These are phyloP conservation scores for Nigrospora osmanthi DNA, from an alignment of 2,329 filamentous ascomycete species.

Conservation along the genomic window DNA sequence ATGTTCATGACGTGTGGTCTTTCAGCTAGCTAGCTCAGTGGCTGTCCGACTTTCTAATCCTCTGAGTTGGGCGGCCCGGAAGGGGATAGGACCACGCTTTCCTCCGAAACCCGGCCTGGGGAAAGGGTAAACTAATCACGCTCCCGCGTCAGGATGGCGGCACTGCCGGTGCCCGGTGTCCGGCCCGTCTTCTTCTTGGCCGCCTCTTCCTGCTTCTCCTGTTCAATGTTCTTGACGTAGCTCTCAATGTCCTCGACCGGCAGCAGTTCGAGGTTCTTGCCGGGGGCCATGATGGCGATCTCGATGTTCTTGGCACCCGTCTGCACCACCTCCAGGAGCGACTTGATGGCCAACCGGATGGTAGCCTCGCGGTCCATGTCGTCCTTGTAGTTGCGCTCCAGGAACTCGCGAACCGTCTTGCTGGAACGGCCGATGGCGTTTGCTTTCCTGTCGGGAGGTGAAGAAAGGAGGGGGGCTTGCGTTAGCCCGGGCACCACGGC, in stretches of 20 bases:
- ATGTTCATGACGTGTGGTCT: too few relatives aligned
- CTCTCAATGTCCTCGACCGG: slow-evolving; percentile 92
- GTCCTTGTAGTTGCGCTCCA: slow-evolving; percentile 98
- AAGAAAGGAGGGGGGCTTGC: neutral
- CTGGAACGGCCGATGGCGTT: slow-evolving; percentile 97
- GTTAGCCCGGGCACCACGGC: neutral
- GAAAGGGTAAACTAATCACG: slow-evolving; percentile 15
- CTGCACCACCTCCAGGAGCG: slow-evolving; percentile 93
- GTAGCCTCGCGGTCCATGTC: slow-evolving; percentile 95
- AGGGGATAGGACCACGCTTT: neutral
- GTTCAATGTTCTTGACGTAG: slow-evolving; percentile 98
- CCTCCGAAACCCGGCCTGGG: neutral
- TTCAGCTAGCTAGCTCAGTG: too few relatives aligned
- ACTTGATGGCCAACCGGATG: slow-evolving; percentile 96
- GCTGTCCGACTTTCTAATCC: too few relatives aligned
- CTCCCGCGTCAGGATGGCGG: slow-evolving; percentile 66
- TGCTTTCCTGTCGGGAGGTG: slow-evolving; percentile 67
- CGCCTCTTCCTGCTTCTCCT: slow-evolving; percentile 98
- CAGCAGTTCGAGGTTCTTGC: slow-evolving; percentile 85
- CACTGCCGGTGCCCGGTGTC: slow-evolving; percentile 59
- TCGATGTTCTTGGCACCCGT: slow-evolving; percentile 99
- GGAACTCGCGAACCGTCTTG: slow-evolving; percentile 98
- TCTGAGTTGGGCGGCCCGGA: too few relatives aligned
- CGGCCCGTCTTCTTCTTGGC: slow-evolving; percentile 90
- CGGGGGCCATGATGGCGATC: slow-evolving; percentile 95